Percentiles rank a stretch among this genome's conserved stretches.
Evolutionary conservation across 345 rosid species (phyloP).

Genomic region (Heritiera littoralis): DNA sequence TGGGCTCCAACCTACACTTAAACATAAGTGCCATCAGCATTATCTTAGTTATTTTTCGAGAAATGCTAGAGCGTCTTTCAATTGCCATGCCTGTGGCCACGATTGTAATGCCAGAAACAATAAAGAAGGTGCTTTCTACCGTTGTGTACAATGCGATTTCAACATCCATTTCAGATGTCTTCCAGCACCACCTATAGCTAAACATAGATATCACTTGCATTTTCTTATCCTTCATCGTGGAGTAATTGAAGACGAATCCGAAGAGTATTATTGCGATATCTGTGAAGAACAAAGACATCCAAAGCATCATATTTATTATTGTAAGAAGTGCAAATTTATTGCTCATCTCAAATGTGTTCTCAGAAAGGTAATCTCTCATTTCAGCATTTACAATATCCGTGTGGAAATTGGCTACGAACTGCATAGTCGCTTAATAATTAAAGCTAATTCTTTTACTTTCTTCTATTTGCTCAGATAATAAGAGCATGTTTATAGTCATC

Average conservation of each 20-base stretch:
- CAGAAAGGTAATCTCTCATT: background rate
- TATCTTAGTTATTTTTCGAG: background rate
- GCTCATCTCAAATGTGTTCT: conserved; percentile 12
- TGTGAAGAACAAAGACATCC: background rate
- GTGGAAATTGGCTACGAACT: background rate
- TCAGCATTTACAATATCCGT: background rate
- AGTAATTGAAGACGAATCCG: background rate
- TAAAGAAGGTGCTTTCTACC: background rate
- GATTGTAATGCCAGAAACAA: background rate
- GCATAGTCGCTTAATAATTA: too few species aligned
- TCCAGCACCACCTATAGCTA: background rate
- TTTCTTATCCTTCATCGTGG: background rate
- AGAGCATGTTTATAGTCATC: background rate
- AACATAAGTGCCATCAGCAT: conserved; percentile 2
- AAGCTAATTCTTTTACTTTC: too few species aligned
- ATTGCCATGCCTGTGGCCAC: background rate
- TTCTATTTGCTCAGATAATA: too few species aligned
- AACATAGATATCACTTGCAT: background rate
- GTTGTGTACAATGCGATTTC: background rate
- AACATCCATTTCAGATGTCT: conserved; percentile 2
- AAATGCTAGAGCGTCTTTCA: background rate
- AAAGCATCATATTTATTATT: conserved; percentile 12
- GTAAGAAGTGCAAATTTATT: background rate
- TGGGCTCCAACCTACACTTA: background rate
- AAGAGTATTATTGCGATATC: background rate